Base-by-base conservation (phyloP, 352 stramenopile species). In the Elongisporangium undulatum region DNA sequence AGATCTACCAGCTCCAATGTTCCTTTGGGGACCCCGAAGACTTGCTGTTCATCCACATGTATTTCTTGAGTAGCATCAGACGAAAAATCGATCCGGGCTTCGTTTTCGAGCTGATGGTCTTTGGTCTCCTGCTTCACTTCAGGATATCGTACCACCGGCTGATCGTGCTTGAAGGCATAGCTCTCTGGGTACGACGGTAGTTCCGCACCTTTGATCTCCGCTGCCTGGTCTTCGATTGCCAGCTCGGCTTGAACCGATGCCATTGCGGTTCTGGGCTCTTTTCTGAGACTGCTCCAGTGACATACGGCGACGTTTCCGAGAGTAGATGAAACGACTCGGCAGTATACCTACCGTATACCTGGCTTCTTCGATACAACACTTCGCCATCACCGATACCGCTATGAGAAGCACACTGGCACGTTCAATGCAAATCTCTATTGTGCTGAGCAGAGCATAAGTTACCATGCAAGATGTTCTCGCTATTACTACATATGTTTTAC, bases 1-100 rank as follows among this genome's bases (percentile, higher is more conserved):
- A 69, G 45, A 22, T 22, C 23, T 12, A 62, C 22, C 26, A 69
- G 48, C 38, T 69, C 58, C 20, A 69, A 49, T 16, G 53, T 66
- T n/a, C 63, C 58, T 16, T 15, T 54, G 41, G 59, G 52, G 45
- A 68, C 53, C 12, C 62, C 58, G 38, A 64, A 68, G 48, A 53
- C 57, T 19, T 22, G 17, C 3, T 19, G 19, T 22, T 24, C 19
- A 22, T 53, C 15, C 1, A 2, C 49, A 19, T 53, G 6, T 1
- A 26, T 22, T 53, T 22, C 19, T 26, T 53, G 19, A 22, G 10
- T 13, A 13, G 1, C 2, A 53, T 20, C 49, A 13, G 5, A 24
- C 49, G 49, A 12, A 22, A 13, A 2, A 7, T 53, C 49, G 12
- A 26, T 53, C 49, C 2, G 8, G 19, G 19, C 19, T 53, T 53